These are phyloP conservation scores for Leccinum fuscescens DNA, from an alignment of 1,284 basidiomycete genomes.

Conservation along the genomic window DNA sequence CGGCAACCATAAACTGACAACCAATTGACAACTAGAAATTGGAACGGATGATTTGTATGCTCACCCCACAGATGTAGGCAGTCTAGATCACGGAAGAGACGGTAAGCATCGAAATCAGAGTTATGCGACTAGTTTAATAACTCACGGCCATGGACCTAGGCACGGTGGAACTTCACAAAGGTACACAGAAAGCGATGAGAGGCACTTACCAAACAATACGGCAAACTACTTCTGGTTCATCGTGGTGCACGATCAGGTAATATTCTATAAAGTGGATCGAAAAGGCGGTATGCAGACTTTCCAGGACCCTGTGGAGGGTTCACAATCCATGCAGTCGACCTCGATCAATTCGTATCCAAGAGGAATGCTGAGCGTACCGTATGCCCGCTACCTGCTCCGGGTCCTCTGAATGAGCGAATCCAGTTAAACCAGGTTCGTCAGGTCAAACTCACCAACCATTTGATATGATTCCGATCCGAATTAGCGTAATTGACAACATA, in stretches of 20 bases:
- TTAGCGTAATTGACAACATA: background rate
- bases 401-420: background rate
- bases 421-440: background rate
- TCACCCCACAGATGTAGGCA: constrained; percentile 6
- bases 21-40: background rate
- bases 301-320: background rate
- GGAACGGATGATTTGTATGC: background rate
- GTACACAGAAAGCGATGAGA: background rate
- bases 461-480: constrained; percentile 3
- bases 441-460: constrained; percentile 8
- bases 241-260: constrained; percentile 11
- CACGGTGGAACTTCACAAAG: too few species aligned
- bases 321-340: background rate
- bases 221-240: background rate
- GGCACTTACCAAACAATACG: constrained; percentile 6
- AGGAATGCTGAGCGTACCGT: constrained; percentile 1
- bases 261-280: constrained; percentile 11
- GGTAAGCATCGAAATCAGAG: background rate
- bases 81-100: background rate
- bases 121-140: background rate
- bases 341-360: background rate
- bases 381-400: constrained; percentile 1
- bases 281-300: constrained; percentile 6
- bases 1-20: constrained; percentile 4
- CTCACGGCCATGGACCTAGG: constrained; percentile 8